Conservation (phyloP, 768 basidiomycete species). For the Boletus huronensis region DNA sequence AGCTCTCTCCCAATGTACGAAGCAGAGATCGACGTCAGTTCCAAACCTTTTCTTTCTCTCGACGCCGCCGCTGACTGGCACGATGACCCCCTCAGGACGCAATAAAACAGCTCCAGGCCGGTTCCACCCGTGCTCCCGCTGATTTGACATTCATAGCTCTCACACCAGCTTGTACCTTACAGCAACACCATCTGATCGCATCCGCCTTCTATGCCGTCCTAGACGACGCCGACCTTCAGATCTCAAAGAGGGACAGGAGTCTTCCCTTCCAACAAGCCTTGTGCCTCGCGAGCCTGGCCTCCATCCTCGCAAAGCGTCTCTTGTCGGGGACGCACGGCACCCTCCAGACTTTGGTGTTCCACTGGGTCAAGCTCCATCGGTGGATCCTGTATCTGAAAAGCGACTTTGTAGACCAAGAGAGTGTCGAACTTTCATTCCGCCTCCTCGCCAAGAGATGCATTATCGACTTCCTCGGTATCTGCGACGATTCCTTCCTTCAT, state of each 20-base stretch:
- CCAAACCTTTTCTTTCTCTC: neutral
- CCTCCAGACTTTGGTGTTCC: conserved; percentile 6
- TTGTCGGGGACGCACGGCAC: neutral
- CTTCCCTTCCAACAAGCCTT: conserved; percentile 21
- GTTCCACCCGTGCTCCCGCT: conserved; percentile 18
- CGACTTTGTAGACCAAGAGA: conserved; percentile 21
- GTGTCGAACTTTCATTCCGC: conserved; percentile 20
- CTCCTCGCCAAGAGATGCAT: conserved; percentile 18
- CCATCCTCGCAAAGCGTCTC: conserved; percentile 11
- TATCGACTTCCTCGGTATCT: conserved; percentile 21
- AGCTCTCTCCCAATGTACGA: conserved; percentile 13
- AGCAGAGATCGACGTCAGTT: conserved; percentile 18
- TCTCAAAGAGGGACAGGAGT: conserved; percentile 7
- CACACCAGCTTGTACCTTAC: conserved; percentile 12
- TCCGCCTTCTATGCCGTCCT: conserved; percentile 21
- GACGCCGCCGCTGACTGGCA: neutral
- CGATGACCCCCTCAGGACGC: conserved; percentile 9
- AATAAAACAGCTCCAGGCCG: conserved; percentile 21
- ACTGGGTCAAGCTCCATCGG: conserved; percentile 18
- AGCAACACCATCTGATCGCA: conserved; percentile 17
- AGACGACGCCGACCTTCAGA: conserved; percentile 18
- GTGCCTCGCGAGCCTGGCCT: conserved; percentile 15
- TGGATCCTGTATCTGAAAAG: conserved; percentile 28
- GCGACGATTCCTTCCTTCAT: conserved; percentile 10
- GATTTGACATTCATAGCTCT: conserved; percentile 22